Evolutionary conservation across 169 alveolate species (phyloP).

Genomic region (Fabrea salina): DNA sequence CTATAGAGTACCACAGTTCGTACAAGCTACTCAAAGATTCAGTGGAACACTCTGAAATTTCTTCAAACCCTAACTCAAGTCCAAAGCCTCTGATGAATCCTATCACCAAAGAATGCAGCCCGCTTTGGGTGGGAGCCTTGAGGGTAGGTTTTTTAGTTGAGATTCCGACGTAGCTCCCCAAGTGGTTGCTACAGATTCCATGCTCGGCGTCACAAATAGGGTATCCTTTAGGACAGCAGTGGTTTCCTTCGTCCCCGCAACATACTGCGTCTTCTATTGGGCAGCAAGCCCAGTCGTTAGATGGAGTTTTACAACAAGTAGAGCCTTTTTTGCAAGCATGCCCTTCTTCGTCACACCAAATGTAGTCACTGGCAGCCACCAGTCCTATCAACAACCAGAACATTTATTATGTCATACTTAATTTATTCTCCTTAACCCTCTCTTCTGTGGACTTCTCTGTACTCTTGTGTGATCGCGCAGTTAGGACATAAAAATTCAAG

Average conservation of each 20-base stretch:
- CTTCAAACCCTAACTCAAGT: background rate
- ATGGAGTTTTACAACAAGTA: background rate
- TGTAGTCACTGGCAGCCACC: no score
- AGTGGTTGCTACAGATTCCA: background rate
- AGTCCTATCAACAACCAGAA: no score
- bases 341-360: background rate
- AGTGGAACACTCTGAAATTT: background rate
- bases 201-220: constrained; percentile 10
- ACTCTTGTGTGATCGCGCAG: constrained; percentile 21
- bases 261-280: constrained; percentile 8
- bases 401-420: no score
- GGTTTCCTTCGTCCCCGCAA: background rate
- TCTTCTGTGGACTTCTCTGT: constrained; percentile 18
- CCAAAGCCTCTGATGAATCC: background rate
- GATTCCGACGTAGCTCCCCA: background rate
- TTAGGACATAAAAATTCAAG: background rate
- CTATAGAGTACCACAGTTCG: background rate
- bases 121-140: background rate
- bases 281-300: background rate
- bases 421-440: no score
- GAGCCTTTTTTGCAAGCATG: constrained; percentile 24
- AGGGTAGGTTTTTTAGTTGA: background rate
- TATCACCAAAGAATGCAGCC: background rate
- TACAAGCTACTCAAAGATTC: background rate
- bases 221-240: constrained; percentile 14